These are phyloP conservation scores for Cyberlindnera mrakii DNA, from an alignment of 805 yeast species.

Conservation along the genomic window DNA sequence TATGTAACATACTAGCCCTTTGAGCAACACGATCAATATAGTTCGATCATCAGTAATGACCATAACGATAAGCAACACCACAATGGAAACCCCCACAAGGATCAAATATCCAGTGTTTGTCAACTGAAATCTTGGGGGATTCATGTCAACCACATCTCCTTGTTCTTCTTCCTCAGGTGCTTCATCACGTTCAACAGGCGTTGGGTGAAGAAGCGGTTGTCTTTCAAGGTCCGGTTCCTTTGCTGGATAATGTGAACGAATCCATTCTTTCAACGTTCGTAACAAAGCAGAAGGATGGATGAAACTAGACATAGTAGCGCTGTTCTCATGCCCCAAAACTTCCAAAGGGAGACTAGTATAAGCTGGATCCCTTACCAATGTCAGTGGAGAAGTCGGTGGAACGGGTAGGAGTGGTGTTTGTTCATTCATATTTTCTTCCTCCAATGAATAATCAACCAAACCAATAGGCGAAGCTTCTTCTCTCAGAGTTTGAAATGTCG, in stretches of 20 bases:
- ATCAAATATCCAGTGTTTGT: conserved; percentile 1
- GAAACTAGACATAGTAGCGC: neutral
- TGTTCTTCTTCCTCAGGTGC: too few relatives aligned
- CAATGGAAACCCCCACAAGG: conserved; percentile 1
- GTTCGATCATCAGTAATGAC: conserved; percentile 15
- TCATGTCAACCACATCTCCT: too few relatives aligned
- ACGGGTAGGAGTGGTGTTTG: neutral
- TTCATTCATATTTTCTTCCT: neutral
- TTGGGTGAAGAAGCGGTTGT: conserved; percentile 3
- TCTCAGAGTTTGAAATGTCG: neutral
- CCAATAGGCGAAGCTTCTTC: neutral
- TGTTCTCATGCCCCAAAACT: neutral
- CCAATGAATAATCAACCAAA: too few relatives aligned
- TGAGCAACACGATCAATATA: conserved; percentile 11
- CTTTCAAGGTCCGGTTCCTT: conserved; percentile 7
- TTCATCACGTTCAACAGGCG: too few relatives aligned
- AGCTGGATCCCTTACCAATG: neutral
- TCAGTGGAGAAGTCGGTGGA: neutral
- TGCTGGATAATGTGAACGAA: neutral
- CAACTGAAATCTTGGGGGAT: too few relatives aligned
- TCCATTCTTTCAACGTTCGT: neutral
- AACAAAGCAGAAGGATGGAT: neutral
- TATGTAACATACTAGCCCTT: conserved; percentile 17
- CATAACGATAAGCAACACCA: conserved; percentile 4
- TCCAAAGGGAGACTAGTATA: neutral